Evolutionary conservation across 2,329 filamentous ascomycete species (phyloP), one percentile per base, ranked within the genome.

Genomic region (Thermoascus crustaceus): DNA sequence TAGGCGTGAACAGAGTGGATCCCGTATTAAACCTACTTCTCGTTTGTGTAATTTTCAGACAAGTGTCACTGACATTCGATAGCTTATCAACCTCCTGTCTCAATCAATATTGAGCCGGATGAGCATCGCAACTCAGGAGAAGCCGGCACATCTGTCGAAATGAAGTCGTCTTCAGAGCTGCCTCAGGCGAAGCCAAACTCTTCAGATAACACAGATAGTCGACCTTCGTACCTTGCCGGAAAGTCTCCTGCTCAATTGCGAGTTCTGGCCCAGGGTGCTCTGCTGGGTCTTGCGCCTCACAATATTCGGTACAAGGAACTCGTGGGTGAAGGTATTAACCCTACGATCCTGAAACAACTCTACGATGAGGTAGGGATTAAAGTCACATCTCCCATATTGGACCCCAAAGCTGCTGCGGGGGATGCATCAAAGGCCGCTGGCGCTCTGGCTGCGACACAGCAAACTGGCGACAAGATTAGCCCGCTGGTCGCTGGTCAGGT

Each of bases 231-330:
- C 26, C 18, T 30, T 26, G 30, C 30, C 25, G 53, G 52, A 35
- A 55, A 53, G 31, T 55, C 62, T 5, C 47, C 50, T 7, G 42
- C 53, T 9, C 64, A 67, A 38, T 47, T 68, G 35, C 60, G 61
- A 31, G 48, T 61, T 14, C 58, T 64, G 38, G 83, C 83, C 0
- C 74, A 78, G 50, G 73, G 75, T 16, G 80, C 82, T 3, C 76
- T 88, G 24, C 58, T 85, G 19, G 71, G 75, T 23, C 63, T 88
- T 3, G 55, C 58, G 8, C 61, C 64, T 24, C 66, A 84, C 40
- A 82, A 85, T 32, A 76, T 93, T 39, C 76, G 76, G 13, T 94
- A 80, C 51, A 71, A 81, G 36, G 73, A 85, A 40, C 80, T 89
- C 38, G 66, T 88, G 8, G 69, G 77, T 7, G 82, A 89, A 55